Evolutionary conservation across 352 stramenopile genomes (phyloP), one percentile per base, ranked within the genome.

Genomic region (Phytophthora pisi): DNA sequence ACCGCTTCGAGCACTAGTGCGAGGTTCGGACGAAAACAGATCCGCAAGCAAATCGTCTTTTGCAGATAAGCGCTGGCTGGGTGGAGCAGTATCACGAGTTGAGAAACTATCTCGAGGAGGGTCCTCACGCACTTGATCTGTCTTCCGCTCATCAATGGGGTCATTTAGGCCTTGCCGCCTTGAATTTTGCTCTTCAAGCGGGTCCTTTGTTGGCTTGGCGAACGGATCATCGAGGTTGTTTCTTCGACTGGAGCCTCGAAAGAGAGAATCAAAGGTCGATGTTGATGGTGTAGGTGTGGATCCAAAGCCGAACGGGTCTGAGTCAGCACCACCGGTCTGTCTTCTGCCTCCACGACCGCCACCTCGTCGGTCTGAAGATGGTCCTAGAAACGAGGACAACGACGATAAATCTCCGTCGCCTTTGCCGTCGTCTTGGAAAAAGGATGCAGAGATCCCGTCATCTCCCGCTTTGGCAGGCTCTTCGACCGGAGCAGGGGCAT

Each of bases 21-120:
- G 36, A 28, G 50, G 31, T 18, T 80, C 65, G 16, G 54, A 55
- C 10, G 74, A 47, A 28, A 82, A 79, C 34, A 82, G 62, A 65
- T 81, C 68, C 11, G 74, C 66, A 2, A 84, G 69, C 11, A 84
- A 51, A 66, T 82, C 73, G 24, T 78, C 73, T 61, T 83, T 86
- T 7, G 60, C 75, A 20, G 73, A 77, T 26, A 68, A 46, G 34
- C 24, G 30, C 3, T 59, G 34, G 16, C 8, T 47, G 26, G 16
- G 5, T 63, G 28, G 24, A 13, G 36, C 45, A 20, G 53, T 9
- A 16, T 54, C 31, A 40, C 52, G 56, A 55, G 10, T 15, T 18
- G 47, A n/a, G 55, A 16, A 42, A 26, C n/a, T 24, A 24, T 47
- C 46, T 31, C 7, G 4, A n/a, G 18, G 30, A 16, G 36, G 5